Evolutionary conservation across 805 yeast genomes (phyloP).

Genomic region (Cyberlindnera nakhonratchasimensis): DNA sequence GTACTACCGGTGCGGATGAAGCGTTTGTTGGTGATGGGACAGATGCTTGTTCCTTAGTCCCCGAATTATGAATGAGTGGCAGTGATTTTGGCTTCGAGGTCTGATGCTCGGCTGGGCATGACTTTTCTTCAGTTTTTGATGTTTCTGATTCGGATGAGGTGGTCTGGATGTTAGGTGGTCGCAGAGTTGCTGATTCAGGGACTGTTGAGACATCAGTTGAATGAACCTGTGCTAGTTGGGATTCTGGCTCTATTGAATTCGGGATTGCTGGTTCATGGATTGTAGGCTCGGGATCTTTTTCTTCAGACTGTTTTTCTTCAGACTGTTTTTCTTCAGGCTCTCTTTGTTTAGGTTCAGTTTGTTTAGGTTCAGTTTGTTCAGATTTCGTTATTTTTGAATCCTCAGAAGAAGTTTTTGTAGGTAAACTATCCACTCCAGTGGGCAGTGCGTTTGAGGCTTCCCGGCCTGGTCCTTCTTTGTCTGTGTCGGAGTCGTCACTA

Average conservation of each 20-base stretch:
- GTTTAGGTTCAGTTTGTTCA: too few species aligned
- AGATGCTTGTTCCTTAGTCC: not conserved
- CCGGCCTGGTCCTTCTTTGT: slow-evolving; percentile 2
- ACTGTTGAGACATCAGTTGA: too few species aligned
- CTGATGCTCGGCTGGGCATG: not conserved
- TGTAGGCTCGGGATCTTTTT: not conserved
- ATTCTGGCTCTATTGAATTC: not conserved
- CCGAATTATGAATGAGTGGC: not conserved
- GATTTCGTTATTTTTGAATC: too few species aligned
- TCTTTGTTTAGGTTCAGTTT: too few species aligned
- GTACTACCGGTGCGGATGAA: not conserved
- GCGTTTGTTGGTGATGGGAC: not conserved
- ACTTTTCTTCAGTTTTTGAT: not conserved
- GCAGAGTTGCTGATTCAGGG: too few species aligned
- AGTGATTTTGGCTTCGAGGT: slow-evolving; percentile 3
- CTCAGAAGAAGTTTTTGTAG: not conserved
- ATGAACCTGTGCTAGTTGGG: too few species aligned
- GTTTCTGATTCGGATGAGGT: not conserved
- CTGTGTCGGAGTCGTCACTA: slow-evolving; percentile 7
- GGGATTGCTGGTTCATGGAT: not conserved
- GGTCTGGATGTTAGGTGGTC: too few species aligned
- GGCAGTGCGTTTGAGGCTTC: not conserved
- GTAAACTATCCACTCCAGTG: too few species aligned
- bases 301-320: not conserved
- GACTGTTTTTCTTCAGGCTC: too few species aligned